Evolutionary conservation across 2,329 filamentous ascomycete species (phyloP), one percentile per base, ranked within the genome.

Genomic region (Epichloe gansuensis): DNA sequence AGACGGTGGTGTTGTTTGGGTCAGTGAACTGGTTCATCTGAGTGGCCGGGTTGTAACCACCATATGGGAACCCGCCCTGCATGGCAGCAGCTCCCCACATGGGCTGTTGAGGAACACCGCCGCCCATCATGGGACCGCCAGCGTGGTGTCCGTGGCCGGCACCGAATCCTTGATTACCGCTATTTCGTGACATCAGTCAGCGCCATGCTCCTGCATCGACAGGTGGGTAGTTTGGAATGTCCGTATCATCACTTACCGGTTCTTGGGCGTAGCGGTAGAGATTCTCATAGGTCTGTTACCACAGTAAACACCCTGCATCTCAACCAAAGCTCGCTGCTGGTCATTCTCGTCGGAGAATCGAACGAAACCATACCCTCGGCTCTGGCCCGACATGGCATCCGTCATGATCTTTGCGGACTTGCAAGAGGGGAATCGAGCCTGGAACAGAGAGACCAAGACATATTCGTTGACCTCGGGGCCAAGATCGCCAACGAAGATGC

Each of bases 351-450:
- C 89, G 50, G 89, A 89, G 74, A 98, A 98, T 59, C 93, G 89
- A 50, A 98, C 93, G 63, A 98, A 98, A 46, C 93, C 93, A 64
- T 98, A 98, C 52, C 93, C 93, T 57, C 93, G 89, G 57, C 90
- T 96, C 80, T 97, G 91, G 61, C 93, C 93, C 57, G 87, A 95
- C 72, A 97, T 93, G 55, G 93, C 91, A 65, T 98, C 93, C 55
- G 91, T 95, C 93, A 98, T 98, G 72, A 98, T 98, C 80, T 98
- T 98, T 64, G 93, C 93, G 39, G 89, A 95, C 77, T 97, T 97
- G 87, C 91, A 97, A 8, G 89, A 95, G 0, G 87, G 86, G 77
- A 95, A 98, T 56, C 91, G 89, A 65, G 84, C 85, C 74, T 97
- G 91, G 80, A 98, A 98, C 49, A 98, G 84, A 27, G 90, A 95